Conservation (phyloP, 805 yeast genomes). For the Barnettozyma sp. region DNA sequence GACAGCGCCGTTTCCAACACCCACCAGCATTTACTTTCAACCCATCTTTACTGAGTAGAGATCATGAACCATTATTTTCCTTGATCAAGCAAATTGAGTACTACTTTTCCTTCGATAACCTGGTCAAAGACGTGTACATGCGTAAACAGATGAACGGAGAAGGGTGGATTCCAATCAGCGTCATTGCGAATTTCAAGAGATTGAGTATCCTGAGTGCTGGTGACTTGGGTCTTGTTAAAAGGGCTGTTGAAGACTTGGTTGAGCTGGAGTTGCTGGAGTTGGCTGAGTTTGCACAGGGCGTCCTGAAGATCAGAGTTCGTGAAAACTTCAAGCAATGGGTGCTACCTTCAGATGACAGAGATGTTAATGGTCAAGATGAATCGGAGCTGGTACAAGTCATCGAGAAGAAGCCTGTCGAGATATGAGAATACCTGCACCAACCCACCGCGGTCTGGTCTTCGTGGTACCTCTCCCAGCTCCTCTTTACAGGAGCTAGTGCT, state of each 20-base stretch:
- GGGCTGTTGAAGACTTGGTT: constrained; percentile 44
- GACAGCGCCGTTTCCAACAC: constrained; percentile 13
- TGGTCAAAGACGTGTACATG: constrained; percentile 76
- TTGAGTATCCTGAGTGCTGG: constrained; percentile 60
- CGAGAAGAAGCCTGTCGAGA: constrained; percentile 13
- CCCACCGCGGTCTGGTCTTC: constrained; percentile 8
- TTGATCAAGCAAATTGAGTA: constrained; percentile 66
- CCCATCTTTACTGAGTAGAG: constrained; percentile 9
- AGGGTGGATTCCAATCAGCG: constrained; percentile 62
- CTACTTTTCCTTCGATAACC: constrained; percentile 83
- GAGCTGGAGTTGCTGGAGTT: constrained; percentile 30
- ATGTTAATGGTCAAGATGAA: constrained; percentile 40
- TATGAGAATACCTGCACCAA: constrained; percentile 4
- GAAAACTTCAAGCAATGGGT: constrained; percentile 63
- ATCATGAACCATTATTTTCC: constrained; percentile 18
- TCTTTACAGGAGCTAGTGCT: no score
- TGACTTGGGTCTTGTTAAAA: constrained; percentile 43
- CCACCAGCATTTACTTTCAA: constrained; percentile 6
- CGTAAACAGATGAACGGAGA: constrained; percentile 72
- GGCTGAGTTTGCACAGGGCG: constrained; percentile 33
- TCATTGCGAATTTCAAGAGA: constrained; percentile 68
- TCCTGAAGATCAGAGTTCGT: constrained; percentile 53
- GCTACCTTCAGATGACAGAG: constrained; percentile 45
- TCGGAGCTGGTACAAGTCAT: constrained; percentile 19
- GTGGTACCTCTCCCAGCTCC: no score